Evolutionary conservation across 176 grass and related monocot genomes (phyloP), one percentile per base, ranked within the genome.

Genomic region (Calamus simplicifolius): DNA sequence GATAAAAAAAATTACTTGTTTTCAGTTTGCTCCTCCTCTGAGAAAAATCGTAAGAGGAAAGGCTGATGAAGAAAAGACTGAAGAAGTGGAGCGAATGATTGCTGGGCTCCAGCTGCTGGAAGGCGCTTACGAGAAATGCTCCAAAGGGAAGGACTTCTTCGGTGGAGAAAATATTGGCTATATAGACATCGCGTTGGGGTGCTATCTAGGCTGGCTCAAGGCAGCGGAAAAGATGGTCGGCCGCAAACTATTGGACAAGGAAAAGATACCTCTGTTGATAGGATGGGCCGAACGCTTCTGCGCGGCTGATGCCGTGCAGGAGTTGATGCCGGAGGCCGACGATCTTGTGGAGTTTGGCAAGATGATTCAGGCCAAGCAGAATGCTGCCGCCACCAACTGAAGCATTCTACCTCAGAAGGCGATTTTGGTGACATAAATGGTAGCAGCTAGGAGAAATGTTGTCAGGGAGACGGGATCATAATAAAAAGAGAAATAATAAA

Each of bases 271-370:
- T 2, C 73, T 70, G 8, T 29, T 95, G 17, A 63, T n/a, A 2
- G 77, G 68, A 0, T 93, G 83, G 89, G 77, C 52, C 0, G 63
- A 65, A 4, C 56, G 84, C 28, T 75, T 93, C 54, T 61, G 74
- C 8, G 54, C 61, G 2, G 62, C 54, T 23, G 50, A 69, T 18
- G 77, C 56, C 27, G 84, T 76, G 17, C 71, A 18, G 59, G 38
- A 43, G 10, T 54, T 63, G 52, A 59, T 73, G n/a, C 85, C 89
- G 51, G 61, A 72, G 27, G 49, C 51, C 0, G 77, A 85, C 2
- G 69, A 63, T 29, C 64, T 55, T 16, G 62, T 74, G 30, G 64
- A 64, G 48, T 81, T 54, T 27, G 27, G 26, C 29, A 85, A 62
- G 68, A 67, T 12, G n/a, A 0, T 43, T 43, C 35, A 2, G 5